Evolutionary conservation across 2,329 filamentous ascomycete genomes (phyloP).

Genomic region (Ambrosiella cleistominuta): DNA sequence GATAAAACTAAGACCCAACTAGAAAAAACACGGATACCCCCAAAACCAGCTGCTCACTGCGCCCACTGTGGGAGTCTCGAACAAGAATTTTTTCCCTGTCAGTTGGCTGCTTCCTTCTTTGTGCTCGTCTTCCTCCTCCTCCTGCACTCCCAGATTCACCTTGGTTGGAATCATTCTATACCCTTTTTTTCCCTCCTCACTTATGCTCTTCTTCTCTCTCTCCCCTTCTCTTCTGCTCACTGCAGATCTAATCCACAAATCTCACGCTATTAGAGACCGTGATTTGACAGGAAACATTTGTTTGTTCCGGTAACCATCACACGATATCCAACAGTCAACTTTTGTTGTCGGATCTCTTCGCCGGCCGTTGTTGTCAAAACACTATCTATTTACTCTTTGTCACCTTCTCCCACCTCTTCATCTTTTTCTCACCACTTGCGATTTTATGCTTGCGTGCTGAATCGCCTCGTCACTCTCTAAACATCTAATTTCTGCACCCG

Average conservation of each 20-base stretch:
- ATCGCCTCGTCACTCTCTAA: neutral
- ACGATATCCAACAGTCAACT: neutral
- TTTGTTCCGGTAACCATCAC: neutral
- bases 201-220: neutral
- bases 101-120: neutral
- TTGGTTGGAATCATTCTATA: neutral
- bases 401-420: neutral
- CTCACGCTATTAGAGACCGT: neutral
- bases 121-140: neutral
- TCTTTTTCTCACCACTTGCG: neutral
- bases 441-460: slow-evolving; percentile 1
- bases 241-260: slow-evolving; percentile 3
- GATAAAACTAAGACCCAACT: too few species aligned
- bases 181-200: slow-evolving; percentile 1
- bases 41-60: neutral
- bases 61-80: neutral
- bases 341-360: neutral
- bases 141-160: neutral
- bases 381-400: slow-evolving; percentile 1
- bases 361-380: slow-evolving; percentile 4
- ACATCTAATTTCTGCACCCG: neutral
- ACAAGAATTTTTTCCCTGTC: slow-evolving; percentile 3
- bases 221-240: neutral
- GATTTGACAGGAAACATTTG: neutral
- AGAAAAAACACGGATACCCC: too few species aligned